A percentile compares a stretch with the other conserved stretches of the same genome.
Evolutionary conservation across 352 stramenopile species (phyloP).

Genomic region (Globisporangium ultimum): DNA sequence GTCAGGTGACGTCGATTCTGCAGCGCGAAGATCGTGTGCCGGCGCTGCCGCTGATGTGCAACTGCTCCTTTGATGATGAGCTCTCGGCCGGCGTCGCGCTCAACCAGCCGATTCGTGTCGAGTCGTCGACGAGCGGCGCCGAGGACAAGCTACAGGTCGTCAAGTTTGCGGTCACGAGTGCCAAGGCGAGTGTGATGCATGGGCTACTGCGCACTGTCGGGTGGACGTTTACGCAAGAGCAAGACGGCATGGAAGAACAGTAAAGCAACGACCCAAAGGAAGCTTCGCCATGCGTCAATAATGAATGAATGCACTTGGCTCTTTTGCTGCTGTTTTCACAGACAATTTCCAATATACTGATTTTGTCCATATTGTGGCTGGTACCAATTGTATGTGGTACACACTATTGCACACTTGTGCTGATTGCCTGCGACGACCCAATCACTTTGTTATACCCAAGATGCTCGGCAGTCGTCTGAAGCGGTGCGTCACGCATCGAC

Average conservation of each 20-base stretch:
- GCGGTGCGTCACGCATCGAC: no score
- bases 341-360: no score
- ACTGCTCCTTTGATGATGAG: slow-evolving; percentile 41
- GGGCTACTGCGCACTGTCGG: slow-evolving; percentile 18
- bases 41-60: slow-evolving; percentile 52
- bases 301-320: no score
- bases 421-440: no score
- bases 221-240: slow-evolving; percentile 13
- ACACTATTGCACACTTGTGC: no score
- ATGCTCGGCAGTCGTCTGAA: no score
- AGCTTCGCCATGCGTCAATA: no score
- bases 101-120: slow-evolving; percentile 23
- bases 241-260: not conserved
- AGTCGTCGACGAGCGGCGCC: slow-evolving; percentile 27
- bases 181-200: slow-evolving; percentile 6
- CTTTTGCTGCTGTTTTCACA: no score
- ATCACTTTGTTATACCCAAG: no score
- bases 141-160: slow-evolving; percentile 5
- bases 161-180: slow-evolving; percentile 13
- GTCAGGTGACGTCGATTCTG: slow-evolving; percentile 32
- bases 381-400: no score
- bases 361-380: no score
- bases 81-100: slow-evolving; percentile 20
- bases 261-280: no score
- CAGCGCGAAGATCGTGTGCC: slow-evolving; percentile 50